Base-by-base conservation (phyloP, 2,329 filamentous ascomycete genomes). In the Cladobotryum protrusum region DNA sequence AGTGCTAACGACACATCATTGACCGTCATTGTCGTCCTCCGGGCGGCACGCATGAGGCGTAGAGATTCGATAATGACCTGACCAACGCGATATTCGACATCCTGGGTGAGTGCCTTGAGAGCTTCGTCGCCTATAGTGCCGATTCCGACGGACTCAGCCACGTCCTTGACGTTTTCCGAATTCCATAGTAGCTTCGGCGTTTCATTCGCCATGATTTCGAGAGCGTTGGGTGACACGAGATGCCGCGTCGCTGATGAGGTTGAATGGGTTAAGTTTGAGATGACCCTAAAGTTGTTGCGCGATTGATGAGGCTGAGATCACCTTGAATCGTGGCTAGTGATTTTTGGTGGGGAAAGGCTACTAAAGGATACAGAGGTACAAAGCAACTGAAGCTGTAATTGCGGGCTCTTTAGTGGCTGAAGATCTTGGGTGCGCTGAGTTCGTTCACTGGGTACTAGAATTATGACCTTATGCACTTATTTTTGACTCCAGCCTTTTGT, bases 91-190 rank as follows among this genome's bases (percentile, higher is more conserved):
- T 93, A 99, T 71, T 99, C 93, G 56, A 96, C 89, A 65, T 99
- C 93, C 65, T 95, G 89, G 9, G 90, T 86, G 41, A 99, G 80
- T 51, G 89, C 85, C 54, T 93, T 88, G 42, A 91, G 82, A 18
- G 93, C 87, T 54, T 97, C 92, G 53, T 95, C 89, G 64, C 82
- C 83, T 41, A 97, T 78, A 48, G 82, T 79, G 59, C 81, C 75
- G 60, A 99, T 91, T 51, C 93, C 93, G 43, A 97, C 88, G 1
- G 93, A 96, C 69, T 99, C 93, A 58, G 93, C 92, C 54, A 97
- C 91, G 67, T 99, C 93, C 60, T 85, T 85, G 61, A 99, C 88
- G 60, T 96, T 97, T 62, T 99, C 93, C 15, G 88, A 84, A 65
- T 96, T 97, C 93, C 93, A 97, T 59, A 96, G 83, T 20, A 85